A percentile compares a stretch with the other conserved stretches of the same genome.
phyloP scores from a whole-genome alignment of 139 green algal species.

The Dunaliella primolecta region DNA sequence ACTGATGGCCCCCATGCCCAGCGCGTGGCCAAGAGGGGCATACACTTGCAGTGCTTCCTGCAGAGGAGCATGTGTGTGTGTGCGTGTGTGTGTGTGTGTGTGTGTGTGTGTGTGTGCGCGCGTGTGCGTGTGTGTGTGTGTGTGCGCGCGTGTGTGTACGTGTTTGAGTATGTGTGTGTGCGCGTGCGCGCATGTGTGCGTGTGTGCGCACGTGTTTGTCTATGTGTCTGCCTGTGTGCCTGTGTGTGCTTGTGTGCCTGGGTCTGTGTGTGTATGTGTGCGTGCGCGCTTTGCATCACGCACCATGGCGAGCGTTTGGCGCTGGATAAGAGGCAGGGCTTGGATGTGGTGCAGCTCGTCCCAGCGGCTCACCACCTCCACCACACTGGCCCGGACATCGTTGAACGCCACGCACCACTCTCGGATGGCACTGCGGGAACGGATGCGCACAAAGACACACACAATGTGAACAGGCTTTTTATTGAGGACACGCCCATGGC shows the following conservation, averaged over 20 bases:
- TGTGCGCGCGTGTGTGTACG: no score
- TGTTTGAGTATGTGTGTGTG: constrained; percentile 44
- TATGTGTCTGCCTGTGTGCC: constrained; percentile 47
- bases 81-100: constrained; percentile 24
- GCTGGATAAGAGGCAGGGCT: constrained; percentile 32
- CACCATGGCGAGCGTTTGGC: constrained; percentile 50
- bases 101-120: constrained; percentile 47
- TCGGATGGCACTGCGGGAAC: constrained; percentile 71
- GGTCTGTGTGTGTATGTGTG: neutral
- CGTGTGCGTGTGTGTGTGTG: neutral
- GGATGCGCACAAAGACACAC: no score
- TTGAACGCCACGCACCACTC: constrained; percentile 84
- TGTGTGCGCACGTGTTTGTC: no score
- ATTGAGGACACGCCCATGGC: no score
- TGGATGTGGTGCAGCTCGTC: constrained; percentile 62
- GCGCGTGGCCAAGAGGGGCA: constrained; percentile 79
- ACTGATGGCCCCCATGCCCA: constrained; percentile 58
- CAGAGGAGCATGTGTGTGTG: constrained; percentile 35
- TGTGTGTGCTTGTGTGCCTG: constrained; percentile 46
- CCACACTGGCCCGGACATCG: constrained; percentile 72
- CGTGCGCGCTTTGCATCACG: no score
- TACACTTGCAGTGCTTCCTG: constrained; percentile 74
- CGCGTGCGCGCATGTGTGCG: constrained; percentile 19
- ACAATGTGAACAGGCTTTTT: no score
- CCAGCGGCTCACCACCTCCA: constrained; percentile 80